Conservation (phyloP, 169 alveolate genomes). For the Plasmodium adleri region DNA sequence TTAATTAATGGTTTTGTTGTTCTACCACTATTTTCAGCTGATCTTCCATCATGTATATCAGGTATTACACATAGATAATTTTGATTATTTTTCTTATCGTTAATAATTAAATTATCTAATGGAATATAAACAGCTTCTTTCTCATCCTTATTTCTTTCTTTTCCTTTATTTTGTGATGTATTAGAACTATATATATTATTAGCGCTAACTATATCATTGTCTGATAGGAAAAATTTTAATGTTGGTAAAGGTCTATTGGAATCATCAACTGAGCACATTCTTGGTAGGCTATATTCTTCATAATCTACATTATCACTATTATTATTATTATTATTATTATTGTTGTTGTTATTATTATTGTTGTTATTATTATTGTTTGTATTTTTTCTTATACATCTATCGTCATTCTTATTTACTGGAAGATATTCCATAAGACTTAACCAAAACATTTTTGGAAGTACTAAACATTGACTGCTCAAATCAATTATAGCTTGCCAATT, state of each 20-base stretch:
- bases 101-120: conserved; percentile 77
- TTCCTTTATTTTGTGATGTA: neutral
- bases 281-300: conserved; percentile 31
- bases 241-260: conserved; percentile 66
- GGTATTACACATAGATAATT: conserved; percentile 80
- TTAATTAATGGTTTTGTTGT: conserved; percentile 83
- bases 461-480: conserved; percentile 81
- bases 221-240: conserved; percentile 23
- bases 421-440: conserved; percentile 83
- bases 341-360: neutral
- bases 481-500: conserved; percentile 85
- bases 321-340: too few relatives aligned
- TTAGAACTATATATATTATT: conserved; percentile 30
- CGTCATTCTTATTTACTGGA: conserved; percentile 79
- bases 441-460: conserved; percentile 86
- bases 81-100: conserved; percentile 24
- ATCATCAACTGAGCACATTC: conserved; percentile 77
- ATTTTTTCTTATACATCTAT: conserved; percentile 46
- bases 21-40: conserved; percentile 69
- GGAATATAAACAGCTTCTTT: conserved; percentile 76
- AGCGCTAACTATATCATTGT: conserved; percentile 77
- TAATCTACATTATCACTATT: conserved; percentile 5
- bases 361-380: neutral
- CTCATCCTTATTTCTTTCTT: conserved; percentile 8
- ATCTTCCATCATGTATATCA: conserved; percentile 58